These are phyloP conservation scores for Fraxinus pennsylvanica DNA, from an alignment of 257 asterid species.

Conservation along the genomic window DNA sequence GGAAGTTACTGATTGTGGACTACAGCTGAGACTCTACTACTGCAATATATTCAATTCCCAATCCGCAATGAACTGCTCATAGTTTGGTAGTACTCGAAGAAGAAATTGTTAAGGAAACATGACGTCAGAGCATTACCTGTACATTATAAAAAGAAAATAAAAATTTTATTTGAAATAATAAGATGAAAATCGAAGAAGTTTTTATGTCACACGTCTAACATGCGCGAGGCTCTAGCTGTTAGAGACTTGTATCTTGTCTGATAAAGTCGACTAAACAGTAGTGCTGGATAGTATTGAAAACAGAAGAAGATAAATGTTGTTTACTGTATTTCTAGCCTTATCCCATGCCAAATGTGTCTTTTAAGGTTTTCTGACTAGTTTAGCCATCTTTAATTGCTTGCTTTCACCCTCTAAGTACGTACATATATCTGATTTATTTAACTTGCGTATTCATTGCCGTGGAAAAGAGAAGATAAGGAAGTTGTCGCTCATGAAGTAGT, in stretches of 20 bases:
- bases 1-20: not conserved
- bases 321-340: not conserved
- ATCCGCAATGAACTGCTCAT: not conserved
- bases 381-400: not conserved
- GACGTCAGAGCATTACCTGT: not conserved
- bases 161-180: no score
- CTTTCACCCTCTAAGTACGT: not conserved
- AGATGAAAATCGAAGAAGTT: not conserved
- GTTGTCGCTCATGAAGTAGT: conserved; percentile 13
- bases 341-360: not conserved
- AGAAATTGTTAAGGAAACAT: not conserved
- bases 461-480: conserved; percentile 24
- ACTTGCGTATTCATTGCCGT: conserved; percentile 10
- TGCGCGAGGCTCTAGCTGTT: not conserved
- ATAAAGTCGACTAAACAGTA: not conserved
- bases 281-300: not conserved
- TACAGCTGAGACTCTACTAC: not conserved
- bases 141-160: not conserved
- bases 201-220: no score
- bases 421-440: not conserved
- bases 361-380: not conserved
- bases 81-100: not conserved
- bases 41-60: not conserved
- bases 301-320: not conserved
- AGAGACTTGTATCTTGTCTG: not conserved